A percentile compares a stretch with the other conserved stretches of the same genome.
Conservation (phyloP, 192 early-diverging fungal species). For the Entomortierella lignicola region DNA sequence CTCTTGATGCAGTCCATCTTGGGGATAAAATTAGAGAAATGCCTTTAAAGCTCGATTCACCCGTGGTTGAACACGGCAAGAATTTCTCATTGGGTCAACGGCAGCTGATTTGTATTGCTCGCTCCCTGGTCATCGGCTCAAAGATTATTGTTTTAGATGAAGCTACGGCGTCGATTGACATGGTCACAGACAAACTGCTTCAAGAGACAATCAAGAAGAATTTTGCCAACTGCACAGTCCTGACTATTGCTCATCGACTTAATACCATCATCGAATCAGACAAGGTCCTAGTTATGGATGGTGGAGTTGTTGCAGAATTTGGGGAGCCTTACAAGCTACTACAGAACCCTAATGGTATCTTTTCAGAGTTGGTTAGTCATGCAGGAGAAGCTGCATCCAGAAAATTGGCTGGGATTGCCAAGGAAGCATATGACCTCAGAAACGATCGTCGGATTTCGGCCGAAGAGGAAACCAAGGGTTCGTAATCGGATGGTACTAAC, state of each 20-base stretch:
- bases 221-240: conserved; percentile 70
- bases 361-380: conserved; percentile 35
- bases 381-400: conserved; percentile 57
- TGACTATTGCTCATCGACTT: conserved; percentile 79
- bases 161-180: conserved; percentile 79
- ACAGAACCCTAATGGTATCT: conserved; percentile 35
- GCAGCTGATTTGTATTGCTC: conserved; percentile 70
- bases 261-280: conserved; percentile 79
- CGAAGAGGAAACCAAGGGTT: conserved; percentile 3
- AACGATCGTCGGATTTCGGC: conserved; percentile 11
- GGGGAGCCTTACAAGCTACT: conserved; percentile 71
- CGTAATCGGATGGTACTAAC: too few species aligned
- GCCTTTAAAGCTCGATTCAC: conserved; percentile 54
- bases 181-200: conserved; percentile 79
- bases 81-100: conserved; percentile 70
- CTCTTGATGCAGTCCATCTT: conserved; percentile 61
- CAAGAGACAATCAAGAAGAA: conserved; percentile 72
- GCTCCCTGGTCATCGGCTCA: conserved; percentile 63
- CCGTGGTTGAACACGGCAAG: conserved; percentile 61
- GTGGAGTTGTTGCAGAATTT: conserved; percentile 76
- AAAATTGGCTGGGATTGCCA: conserved; percentile 45
- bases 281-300: conserved; percentile 80
- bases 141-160: conserved; percentile 66
- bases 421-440: conserved; percentile 26
- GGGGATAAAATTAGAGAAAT: conserved; percentile 45